These are phyloP conservation scores for Gryganskiella cystojenkinii DNA, from an alignment of 192 early-diverging fungal species.

Conservation along the genomic window DNA sequence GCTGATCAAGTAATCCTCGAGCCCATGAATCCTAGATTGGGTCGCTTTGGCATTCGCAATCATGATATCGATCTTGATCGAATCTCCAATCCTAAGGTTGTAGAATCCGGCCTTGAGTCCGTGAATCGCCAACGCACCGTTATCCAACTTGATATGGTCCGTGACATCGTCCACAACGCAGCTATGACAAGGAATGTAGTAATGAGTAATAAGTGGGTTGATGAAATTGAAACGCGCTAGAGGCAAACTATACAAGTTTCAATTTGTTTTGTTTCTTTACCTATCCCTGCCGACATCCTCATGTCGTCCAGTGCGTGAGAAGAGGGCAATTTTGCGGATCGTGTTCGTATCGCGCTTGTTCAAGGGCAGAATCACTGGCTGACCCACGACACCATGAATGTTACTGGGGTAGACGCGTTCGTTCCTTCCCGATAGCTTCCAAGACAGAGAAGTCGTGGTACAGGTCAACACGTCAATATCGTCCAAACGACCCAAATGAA, in stretches of 20 bases:
- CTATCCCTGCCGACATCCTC: not conserved
- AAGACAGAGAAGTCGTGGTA: conserved; percentile 1
- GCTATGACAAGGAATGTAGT: not conserved
- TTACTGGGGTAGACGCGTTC: conserved; percentile 9
- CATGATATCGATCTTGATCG: not conserved
- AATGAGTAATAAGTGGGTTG: not conserved
- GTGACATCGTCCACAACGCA: conserved; percentile 18
- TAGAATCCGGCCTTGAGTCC: conserved; percentile 41
- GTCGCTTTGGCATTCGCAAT: conserved; percentile 10
- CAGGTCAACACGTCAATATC: conserved; percentile 23
- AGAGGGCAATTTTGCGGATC: conserved; percentile 35
- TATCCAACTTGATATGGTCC: conserved; percentile 10
- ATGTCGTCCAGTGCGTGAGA: conserved; percentile 1
- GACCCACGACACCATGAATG: conserved; percentile 25
- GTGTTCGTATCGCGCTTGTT: not conserved
- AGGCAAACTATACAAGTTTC: too few species aligned
- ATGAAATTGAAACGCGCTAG: not conserved
- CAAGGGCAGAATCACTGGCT: conserved; percentile 28
- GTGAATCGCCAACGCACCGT: conserved; percentile 25
- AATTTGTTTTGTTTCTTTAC: not conserved
- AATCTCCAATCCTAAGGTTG: conserved; percentile 12
- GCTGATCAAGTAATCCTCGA: conserved; percentile 26
- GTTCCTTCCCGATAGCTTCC: conserved; percentile 17
- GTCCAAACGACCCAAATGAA: conserved; percentile 47
- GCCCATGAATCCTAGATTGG: conserved; percentile 16